Percentiles rank a stretch among this genome's conserved stretches.
Evolutionary conservation across 2,329 filamentous ascomycete genomes (phyloP).

Genomic region (Aspergillus udagawae): DNA sequence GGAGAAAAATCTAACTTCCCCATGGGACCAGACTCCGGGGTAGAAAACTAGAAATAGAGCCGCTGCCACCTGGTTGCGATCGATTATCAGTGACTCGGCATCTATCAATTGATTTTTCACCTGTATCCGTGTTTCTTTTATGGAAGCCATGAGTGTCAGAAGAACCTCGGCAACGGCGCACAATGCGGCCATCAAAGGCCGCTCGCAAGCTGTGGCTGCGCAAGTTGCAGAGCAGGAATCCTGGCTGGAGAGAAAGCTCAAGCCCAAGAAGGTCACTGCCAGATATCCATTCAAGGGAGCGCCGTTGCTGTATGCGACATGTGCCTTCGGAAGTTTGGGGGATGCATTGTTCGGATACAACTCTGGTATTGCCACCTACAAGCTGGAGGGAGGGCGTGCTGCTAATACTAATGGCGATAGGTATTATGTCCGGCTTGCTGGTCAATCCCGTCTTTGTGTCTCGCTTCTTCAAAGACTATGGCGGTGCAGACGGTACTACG

Average conservation of each 20-base stretch:
- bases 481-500: conserved; percentile 32
- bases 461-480: conserved; percentile 38
- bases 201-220: conserved; percentile 19
- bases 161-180: conserved; percentile 1
- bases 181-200: conserved; percentile 18
- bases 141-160: not conserved
- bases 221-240: conserved; percentile 21
- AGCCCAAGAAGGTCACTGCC: conserved; percentile 33
- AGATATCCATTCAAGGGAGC: conserved; percentile 38
- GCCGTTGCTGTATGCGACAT: conserved; percentile 34
- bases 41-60: conserved; percentile 12
- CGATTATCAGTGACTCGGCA: not conserved
- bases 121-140: too few species aligned
- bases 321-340: conserved; percentile 39
- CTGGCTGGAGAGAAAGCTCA: conserved; percentile 35
- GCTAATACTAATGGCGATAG: conserved; percentile 13
- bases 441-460: conserved; percentile 39
- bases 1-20: conserved; percentile 13
- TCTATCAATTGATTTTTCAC: too few species aligned
- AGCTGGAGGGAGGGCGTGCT: too few species aligned
- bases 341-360: conserved; percentile 43
- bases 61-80: not conserved
- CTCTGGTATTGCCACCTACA: conserved; percentile 25
- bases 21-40: conserved; percentile 11
- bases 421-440: conserved; percentile 40